Evolutionary conservation across 345 rosid genomes (phyloP), one percentile per base, ranked within the genome.

Genomic region (Populus deltoides): DNA sequence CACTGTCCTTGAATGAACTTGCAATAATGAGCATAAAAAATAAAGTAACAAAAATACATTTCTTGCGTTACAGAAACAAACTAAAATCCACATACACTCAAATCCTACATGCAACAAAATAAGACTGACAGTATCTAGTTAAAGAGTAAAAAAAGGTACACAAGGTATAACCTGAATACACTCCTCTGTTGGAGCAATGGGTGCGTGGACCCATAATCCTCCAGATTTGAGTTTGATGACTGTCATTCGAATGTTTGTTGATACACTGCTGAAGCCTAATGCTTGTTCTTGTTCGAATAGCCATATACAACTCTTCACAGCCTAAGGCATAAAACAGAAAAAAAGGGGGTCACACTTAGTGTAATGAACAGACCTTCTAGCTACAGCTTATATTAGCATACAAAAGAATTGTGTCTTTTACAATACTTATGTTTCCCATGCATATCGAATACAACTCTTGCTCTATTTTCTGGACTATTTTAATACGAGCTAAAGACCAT

Each of bases 121-220:
- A 62, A 55, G 66, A 39, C 49, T 7, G 18, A 18, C 3, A 65
- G 13, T 3, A 22, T 13, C n/a, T 8, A 20, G 6, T 36, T 79
- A 27, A 11, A 65, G 22, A 41, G 66, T n/a, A 61, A 15, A 67
- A 75, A 20, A 11, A 4, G 36, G 43, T 22, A 8, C 43, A 49
- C 9, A 20, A 61, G 77, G 38, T 71, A 49, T 57, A 81, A 93
- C 97, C 98, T 90, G 89, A 33, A 92, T 89, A 74, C 98, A 95
- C 87, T 95, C 99, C 90, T 88, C 82, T 45, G 99, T 93, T n/a
- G 99, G 98, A 82, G 99, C 99, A 83, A 95, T 88, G 55, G 99
- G 98, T 15, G 99, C 99, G 85, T 96, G 99, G 75, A 96, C 92
- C 98, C 99, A 93, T 80, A 93, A 81, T n/a, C 99, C 98, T 62